phyloP scores from a whole-genome alignment of 139 green algal species.

The Ettlia oleoabundans region DNA sequence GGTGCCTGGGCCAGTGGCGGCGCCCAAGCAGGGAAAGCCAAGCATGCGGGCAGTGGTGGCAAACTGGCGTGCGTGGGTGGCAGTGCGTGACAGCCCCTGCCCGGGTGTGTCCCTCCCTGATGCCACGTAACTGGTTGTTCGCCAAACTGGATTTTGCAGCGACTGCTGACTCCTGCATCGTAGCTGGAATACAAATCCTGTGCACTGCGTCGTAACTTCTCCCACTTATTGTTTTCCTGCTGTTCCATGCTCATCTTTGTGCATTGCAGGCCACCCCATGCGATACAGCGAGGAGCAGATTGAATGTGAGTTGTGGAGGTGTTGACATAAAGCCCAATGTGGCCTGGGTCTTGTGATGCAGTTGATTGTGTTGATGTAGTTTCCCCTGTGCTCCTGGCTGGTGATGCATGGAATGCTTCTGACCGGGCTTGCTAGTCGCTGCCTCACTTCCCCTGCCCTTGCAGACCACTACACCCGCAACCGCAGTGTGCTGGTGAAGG shows the following conservation, averaged over 20 bases:
- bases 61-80: conserved; percentile 31
- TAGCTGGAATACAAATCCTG: neutral
- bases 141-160: too few relatives aligned
- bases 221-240: neutral
- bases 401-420: too few relatives aligned
- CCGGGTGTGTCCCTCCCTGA: neutral
- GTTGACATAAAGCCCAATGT: too few relatives aligned
- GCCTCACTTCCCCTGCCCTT: too few relatives aligned
- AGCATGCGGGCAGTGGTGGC: conserved; percentile 20
- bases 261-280: conserved; percentile 19
- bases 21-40: conserved; percentile 2
- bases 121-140: neutral
- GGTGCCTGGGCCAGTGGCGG: neutral
- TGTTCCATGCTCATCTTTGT: too few relatives aligned
- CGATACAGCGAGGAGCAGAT: conserved; percentile 38
- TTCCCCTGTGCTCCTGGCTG: too few relatives aligned
- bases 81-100: conserved; percentile 25
- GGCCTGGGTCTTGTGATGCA: too few relatives aligned
- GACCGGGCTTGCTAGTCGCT: too few relatives aligned
- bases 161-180: neutral
- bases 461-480: conserved; percentile 52
- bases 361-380: too few relatives aligned
- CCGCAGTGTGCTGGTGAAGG: conserved; percentile 16
- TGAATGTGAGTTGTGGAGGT: too few relatives aligned
- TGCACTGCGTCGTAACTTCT: neutral